Percentiles rank a stretch among this genome's conserved stretches.
phyloP scores from a whole-genome alignment of 78 protist species.

The Dictyostelium brefeldianum region DNA sequence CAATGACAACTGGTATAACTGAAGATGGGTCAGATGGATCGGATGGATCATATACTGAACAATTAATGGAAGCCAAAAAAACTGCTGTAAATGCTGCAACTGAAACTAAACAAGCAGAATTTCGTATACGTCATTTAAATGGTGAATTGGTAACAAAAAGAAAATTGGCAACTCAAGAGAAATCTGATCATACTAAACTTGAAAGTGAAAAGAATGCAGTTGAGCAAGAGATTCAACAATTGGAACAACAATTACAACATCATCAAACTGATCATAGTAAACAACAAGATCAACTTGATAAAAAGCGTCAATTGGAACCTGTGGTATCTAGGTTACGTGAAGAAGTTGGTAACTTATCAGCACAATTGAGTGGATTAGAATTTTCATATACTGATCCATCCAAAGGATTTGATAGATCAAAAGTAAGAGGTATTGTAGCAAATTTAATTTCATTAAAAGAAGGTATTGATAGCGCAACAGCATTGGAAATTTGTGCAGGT shows the following conservation, averaged over 20 bases:
- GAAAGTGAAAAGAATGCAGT: neutral
- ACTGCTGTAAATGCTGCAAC: slow-evolving; percentile 39
- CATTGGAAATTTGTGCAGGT: slow-evolving; percentile 96
- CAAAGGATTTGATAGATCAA: slow-evolving; percentile 82
- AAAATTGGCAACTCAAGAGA: neutral
- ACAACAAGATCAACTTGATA: slow-evolving; percentile 32
- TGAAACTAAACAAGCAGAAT: slow-evolving; percentile 64
- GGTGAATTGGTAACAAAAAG: slow-evolving; percentile 32
- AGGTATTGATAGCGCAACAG: slow-evolving; percentile 76
- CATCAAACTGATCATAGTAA: neutral
- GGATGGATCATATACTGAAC: slow-evolving; percentile 72
- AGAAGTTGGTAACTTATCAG: slow-evolving; percentile 40
- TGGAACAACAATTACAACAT: neutral
- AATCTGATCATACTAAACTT: slow-evolving; percentile 34
- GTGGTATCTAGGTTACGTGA: slow-evolving; percentile 33
- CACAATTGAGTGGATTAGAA: slow-evolving; percentile 71
- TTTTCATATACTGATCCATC: slow-evolving; percentile 91
- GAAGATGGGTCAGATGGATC: slow-evolving; percentile 24
- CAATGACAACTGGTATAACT: slow-evolving; percentile 67
- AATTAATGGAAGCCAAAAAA: slow-evolving; percentile 77
- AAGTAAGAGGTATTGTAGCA: slow-evolving; percentile 95
- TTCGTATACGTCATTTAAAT: slow-evolving; percentile 56
- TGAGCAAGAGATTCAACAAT: slow-evolving; percentile 54
- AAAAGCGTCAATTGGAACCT: slow-evolving; percentile 46
- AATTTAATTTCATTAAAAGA: slow-evolving; percentile 84